These are phyloP conservation scores for Trichoderma sp. DNA, from an alignment of 2,329 filamentous ascomycete genomes.

Conservation along the genomic window DNA sequence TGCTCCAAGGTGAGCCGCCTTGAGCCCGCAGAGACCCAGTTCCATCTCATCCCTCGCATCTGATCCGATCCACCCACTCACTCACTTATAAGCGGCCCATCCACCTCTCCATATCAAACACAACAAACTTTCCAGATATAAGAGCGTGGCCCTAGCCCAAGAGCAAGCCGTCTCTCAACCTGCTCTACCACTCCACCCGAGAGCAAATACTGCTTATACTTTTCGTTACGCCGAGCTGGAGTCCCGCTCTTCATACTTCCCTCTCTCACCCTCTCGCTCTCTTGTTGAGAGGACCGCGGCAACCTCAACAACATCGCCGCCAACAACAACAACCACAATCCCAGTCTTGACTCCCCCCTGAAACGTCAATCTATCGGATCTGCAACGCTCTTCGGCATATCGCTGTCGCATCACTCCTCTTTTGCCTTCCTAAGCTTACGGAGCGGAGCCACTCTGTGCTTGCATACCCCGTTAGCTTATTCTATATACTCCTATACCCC, in stretches of 20 bases:
- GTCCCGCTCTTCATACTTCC: not conserved
- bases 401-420: not conserved
- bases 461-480: slow-evolving; percentile 4
- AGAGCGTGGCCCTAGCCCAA: not conserved
- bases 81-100: slow-evolving; percentile 5
- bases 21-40: not conserved
- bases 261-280: not conserved
- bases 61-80: slow-evolving; percentile 1
- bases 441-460: slow-evolving; percentile 5
- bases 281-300: not conserved
- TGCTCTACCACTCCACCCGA: not conserved
- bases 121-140: not conserved
- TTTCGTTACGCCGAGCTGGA: not conserved
- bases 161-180: not conserved
- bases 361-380: not conserved
- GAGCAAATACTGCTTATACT: not conserved
- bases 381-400: not conserved
- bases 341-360: not conserved
- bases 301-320: not conserved
- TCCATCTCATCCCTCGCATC: slow-evolving; percentile 7
- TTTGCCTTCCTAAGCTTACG: not conserved
- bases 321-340: not conserved
- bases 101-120: not conserved
- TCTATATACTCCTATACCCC: not conserved
- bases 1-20: not conserved